Conservation (phyloP, 2,329 filamentous ascomycete species). For the Grosmannia serpens region DNA sequence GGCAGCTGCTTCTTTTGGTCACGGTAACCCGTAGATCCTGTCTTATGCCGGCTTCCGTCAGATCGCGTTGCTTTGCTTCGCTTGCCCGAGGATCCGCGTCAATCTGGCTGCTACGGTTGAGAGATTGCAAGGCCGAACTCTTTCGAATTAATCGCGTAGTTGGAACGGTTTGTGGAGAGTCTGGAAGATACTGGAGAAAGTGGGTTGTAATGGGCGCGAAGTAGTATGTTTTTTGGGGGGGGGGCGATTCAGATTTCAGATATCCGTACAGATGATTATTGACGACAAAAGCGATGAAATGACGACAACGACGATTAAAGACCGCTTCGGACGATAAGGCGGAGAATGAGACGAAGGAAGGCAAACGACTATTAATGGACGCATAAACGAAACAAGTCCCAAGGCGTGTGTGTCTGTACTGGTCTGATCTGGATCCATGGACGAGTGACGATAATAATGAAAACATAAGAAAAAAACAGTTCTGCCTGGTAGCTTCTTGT, state of each 20-base stretch:
- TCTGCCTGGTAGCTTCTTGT: constrained; percentile 2
- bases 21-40: background rate
- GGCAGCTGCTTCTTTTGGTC: too few species aligned
- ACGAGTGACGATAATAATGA: constrained; percentile 1
- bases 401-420: background rate
- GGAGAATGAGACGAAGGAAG: background rate
- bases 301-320: background rate
- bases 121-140: background rate
- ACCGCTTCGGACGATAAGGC: background rate
- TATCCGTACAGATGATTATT: constrained; percentile 2
- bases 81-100: background rate
- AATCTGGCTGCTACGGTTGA: background rate
- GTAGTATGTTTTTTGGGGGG: background rate
- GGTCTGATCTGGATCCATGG: constrained; percentile 2
- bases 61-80: background rate
- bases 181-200: constrained; percentile 1
- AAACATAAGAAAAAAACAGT: background rate
- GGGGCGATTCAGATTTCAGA: background rate
- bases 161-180: background rate
- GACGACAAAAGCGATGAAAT: constrained; percentile 1
- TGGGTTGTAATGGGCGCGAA: background rate
- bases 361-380: constrained; percentile 1
- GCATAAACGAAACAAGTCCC: background rate
- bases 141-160: background rate
- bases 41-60: background rate